Conservation (phyloP, 2,329 filamentous ascomycete species). For the Ophiostoma ulmi region DNA sequence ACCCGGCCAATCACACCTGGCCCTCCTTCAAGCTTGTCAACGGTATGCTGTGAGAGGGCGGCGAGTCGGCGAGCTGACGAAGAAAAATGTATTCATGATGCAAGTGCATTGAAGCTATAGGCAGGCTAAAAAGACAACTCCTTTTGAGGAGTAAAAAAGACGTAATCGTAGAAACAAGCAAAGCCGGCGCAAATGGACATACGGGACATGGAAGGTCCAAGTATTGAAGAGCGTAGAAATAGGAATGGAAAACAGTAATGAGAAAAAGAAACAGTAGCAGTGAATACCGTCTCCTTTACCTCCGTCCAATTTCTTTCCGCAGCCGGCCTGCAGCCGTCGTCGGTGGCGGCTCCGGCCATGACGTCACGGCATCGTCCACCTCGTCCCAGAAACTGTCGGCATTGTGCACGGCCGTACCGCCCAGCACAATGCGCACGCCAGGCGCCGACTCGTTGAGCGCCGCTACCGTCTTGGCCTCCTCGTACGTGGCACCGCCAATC, state of each 20-base stretch:
- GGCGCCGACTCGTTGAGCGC: constrained; percentile 87
- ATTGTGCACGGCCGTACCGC: constrained; percentile 84
- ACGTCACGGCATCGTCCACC: constrained; percentile 79
- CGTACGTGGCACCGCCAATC: constrained; percentile 87
- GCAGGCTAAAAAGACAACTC: not conserved
- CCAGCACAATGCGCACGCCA: constrained; percentile 81
- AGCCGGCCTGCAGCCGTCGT: constrained; percentile 33
- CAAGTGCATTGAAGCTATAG: not conserved
- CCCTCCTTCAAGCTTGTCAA: too few species aligned
- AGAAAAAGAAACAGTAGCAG: not conserved
- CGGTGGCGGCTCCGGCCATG: constrained; percentile 68
- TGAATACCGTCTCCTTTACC: not conserved
- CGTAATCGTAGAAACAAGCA: not conserved
- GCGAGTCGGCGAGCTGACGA: too few species aligned
- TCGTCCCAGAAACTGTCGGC: constrained; percentile 84
- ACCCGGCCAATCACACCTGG: not conserved
- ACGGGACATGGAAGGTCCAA: not conserved
- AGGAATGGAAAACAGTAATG: not conserved
- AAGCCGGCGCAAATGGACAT: not conserved
- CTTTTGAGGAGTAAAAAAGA: not conserved
- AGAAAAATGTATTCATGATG: not conserved
- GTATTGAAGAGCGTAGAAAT: not conserved
- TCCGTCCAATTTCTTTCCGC: constrained; percentile 33
- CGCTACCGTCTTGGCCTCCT: constrained; percentile 95
- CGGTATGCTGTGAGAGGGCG: too few species aligned